These are phyloP conservation scores for Mariannaea elegans DNA, from an alignment of 2,329 filamentous ascomycete genomes.

Conservation along the genomic window DNA sequence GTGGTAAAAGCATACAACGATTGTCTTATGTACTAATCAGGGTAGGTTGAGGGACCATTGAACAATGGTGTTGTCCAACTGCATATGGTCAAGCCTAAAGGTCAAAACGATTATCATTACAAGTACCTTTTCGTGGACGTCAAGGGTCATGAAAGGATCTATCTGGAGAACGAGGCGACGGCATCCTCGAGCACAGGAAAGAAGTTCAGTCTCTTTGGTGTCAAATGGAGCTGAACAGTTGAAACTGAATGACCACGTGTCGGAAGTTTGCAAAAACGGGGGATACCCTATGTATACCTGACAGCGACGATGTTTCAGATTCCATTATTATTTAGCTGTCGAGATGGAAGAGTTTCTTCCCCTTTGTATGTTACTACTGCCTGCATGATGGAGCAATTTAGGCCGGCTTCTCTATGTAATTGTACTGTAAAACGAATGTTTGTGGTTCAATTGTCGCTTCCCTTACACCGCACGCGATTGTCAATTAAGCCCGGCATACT, in stretches of 20 bases:
- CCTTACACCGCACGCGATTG: too few relatives aligned
- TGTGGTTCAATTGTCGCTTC: too few relatives aligned
- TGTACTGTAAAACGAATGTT: too few relatives aligned
- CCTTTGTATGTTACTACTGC: too few relatives aligned
- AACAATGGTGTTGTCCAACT: conserved; percentile 78
- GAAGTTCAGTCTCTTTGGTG: conserved; percentile 67
- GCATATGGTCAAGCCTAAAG: conserved; percentile 77
- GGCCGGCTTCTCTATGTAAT: too few relatives aligned
- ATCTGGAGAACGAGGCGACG: conserved; percentile 69
- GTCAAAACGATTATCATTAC: conserved; percentile 77
- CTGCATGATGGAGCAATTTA: too few relatives aligned
- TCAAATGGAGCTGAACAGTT: conserved; percentile 60
- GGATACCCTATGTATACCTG: too few relatives aligned
- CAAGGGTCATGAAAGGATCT: conserved; percentile 72
- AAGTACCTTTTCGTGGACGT: conserved; percentile 83
- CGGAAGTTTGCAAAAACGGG: neutral
- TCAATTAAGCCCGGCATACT: too few relatives aligned
- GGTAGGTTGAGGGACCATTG: conserved; percentile 77
- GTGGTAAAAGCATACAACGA: conserved; percentile 35
- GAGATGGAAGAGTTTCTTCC: too few relatives aligned
- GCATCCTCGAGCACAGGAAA: conserved; percentile 48
- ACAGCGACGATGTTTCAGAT: too few relatives aligned
- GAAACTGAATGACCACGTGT: neutral
- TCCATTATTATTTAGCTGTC: too few relatives aligned
- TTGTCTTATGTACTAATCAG: conserved; percentile 7